Base-by-base conservation (phyloP, 805 yeast genomes). In the Ogataea henricii region DNA sequence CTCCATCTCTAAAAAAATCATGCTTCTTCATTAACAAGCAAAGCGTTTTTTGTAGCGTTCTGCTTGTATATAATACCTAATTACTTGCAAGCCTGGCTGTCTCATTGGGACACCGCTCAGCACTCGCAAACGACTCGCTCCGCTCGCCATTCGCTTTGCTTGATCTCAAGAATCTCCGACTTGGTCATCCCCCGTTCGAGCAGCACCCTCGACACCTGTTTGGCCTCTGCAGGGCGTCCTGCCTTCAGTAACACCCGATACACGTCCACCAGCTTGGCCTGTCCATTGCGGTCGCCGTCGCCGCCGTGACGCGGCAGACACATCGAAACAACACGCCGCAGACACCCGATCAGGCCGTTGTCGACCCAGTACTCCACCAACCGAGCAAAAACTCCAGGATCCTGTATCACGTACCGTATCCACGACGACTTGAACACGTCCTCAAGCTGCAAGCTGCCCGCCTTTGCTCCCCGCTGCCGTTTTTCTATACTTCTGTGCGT, bases 321-420 rank as follows among this genome's bases (percentile, higher is more conserved):
- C 40, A 40, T 18, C 16, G 43, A 40, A 13, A 40, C 17, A 10
- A 22, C 37, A 4, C 7, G 14, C 4, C 43, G 27, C 10, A 40
- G n/a, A 8, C 20, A 40, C 5, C 33, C 20, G 21, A 20, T 35
- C 39, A n/a, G 33, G 9, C 33, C 38, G 10, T 29, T 27, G 8
- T 23, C 33, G n/a, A 30, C n/a, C 46, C 51, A 52, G 22, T 46
- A 43, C 22, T 41, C 46, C 25, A 54, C 38, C 9, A 54, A 20
- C 20, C 35, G 40, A 25, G 39, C 14, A 29, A 43, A 46, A 9
- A 33, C 29, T 2, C 34, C 29, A 8, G 38, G n/a, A 22, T 54
- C 56, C 6, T 27, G 25, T 9, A 46, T 9, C 1, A 50, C 18
- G 23, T 37, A 35, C 4, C 29, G 25, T 17, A 51, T 16, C 54